Base-by-base conservation (phyloP, 305 asterid genomes). In the Stenogyne calaminthoides region DNA sequence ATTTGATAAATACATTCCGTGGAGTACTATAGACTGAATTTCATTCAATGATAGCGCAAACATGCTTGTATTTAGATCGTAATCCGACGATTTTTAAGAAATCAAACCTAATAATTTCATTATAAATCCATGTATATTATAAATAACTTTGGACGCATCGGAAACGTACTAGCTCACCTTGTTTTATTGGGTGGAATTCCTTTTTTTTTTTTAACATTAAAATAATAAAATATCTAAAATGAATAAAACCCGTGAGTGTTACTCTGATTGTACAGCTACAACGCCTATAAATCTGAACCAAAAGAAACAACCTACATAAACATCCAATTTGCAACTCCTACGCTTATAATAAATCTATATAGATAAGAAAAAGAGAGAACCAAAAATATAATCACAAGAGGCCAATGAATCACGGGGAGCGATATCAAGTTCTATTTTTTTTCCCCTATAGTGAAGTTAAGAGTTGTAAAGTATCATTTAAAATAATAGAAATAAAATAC, bases 231-330 rank as follows among this genome's bases (percentile, higher is more conserved):
- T 16, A 52, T 16, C 3, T 15, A 52, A 6, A 52, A 52, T n/a
- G 59, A 16, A 54, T n/a, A 20, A 67, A 15, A 3, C 80, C 79
- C 79, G 84, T 25, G 29, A 25, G 29, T 25, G 29, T 25, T 25
- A 25, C 29, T 1, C 3, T 80, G 84, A 80, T 65, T 70, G 70
- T 57, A 74, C 79, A 69, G 75, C 54, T 47, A n/a, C 54, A 14
- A 1, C 5, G 1, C 25, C 25, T 22, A 22, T 22, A 22, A 5
- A 40, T 44, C 51, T 10, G 15, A 39, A 40, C 47, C 6, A 3
- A 44, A 51, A 51, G 57, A 16, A 51, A 16, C 59, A 54, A 19
- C 59, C 29, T 54, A 54, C 19, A 19, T 11, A 8, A 18, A 54
- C 29, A 54, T 51, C 29, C 58, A 51, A 22, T 15, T 16, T 51